Conservation (phyloP, 495 filamentous ascomycete genomes). For the Penicillium soppii region DNA sequence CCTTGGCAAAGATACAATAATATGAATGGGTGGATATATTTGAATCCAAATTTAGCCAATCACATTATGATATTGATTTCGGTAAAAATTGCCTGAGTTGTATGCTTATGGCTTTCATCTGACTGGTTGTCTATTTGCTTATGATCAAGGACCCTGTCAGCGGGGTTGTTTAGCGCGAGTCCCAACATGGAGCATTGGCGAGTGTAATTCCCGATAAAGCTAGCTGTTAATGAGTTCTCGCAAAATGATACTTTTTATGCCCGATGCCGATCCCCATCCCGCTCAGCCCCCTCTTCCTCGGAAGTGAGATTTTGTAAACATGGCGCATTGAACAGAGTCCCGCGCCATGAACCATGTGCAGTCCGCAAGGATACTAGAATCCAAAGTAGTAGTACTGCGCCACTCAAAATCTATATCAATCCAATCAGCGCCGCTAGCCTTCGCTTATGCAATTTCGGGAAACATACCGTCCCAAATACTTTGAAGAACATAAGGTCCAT, state of each 20-base stretch:
- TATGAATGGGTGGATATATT: neutral
- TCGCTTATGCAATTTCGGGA: neutral
- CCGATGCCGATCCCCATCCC: conserved; percentile 2
- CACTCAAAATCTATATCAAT: conserved; percentile 32
- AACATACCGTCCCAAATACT: conserved; percentile 45
- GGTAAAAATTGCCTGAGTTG: conserved; percentile 13
- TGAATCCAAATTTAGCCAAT: conserved; percentile 11
- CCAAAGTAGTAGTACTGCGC: conserved; percentile 44
- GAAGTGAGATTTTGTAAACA: conserved; percentile 42
- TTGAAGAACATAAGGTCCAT: conserved; percentile 50
- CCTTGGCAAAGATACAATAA: neutral
- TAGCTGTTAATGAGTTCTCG: too few species aligned
- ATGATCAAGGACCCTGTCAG: neutral
- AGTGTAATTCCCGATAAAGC: neutral
- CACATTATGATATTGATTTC: neutral
- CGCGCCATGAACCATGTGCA: conserved; percentile 34
- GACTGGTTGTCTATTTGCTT: neutral
- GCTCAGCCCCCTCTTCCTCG: conserved; percentile 18
- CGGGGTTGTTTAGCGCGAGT: neutral
- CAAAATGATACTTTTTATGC: conserved; percentile 7
- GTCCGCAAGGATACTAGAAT: conserved; percentile 40
- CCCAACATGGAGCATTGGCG: neutral
- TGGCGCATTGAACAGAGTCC: conserved; percentile 48
- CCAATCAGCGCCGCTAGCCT: neutral
- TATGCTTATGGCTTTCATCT: neutral